Evolutionary conservation across 495 filamentous ascomycete genomes (phyloP).

Genomic region (Daldinia grandis): DNA sequence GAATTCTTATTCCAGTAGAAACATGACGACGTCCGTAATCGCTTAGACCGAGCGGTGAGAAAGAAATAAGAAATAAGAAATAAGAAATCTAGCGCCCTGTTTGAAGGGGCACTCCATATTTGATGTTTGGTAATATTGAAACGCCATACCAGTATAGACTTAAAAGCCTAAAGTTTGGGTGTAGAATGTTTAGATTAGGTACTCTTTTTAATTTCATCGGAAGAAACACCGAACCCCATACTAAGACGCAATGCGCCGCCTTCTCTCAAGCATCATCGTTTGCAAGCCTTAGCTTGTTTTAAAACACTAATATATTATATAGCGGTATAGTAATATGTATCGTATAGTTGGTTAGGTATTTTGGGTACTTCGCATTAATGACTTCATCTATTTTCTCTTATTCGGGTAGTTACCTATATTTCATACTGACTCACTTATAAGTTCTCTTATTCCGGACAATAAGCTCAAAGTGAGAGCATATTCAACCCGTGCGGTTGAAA

Average conservation of each 20-base stretch:
- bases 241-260: not conserved
- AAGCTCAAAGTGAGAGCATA: not conserved
- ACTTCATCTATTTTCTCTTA: not conserved
- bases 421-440: not conserved
- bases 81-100: not conserved
- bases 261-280: not conserved
- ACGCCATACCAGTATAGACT: not conserved
- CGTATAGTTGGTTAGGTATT: no score
- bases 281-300: not conserved
- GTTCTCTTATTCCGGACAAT: not conserved
- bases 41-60: slow-evolving; percentile 13
- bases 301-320: not conserved
- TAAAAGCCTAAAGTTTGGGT: not conserved
- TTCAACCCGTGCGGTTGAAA: not conserved
- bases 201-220: not conserved
- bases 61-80: not conserved
- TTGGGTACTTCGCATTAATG: no score
- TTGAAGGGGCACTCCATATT: not conserved
- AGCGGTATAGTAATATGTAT: not conserved
- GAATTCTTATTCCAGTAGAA: not conserved
- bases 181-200: not conserved
- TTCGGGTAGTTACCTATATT: not conserved
- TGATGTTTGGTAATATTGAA: not conserved
- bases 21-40: not conserved
- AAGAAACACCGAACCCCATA: not conserved